Conservation (phyloP, 2,329 filamentous ascomycete genomes). For the Colletotrichum horii region DNA sequence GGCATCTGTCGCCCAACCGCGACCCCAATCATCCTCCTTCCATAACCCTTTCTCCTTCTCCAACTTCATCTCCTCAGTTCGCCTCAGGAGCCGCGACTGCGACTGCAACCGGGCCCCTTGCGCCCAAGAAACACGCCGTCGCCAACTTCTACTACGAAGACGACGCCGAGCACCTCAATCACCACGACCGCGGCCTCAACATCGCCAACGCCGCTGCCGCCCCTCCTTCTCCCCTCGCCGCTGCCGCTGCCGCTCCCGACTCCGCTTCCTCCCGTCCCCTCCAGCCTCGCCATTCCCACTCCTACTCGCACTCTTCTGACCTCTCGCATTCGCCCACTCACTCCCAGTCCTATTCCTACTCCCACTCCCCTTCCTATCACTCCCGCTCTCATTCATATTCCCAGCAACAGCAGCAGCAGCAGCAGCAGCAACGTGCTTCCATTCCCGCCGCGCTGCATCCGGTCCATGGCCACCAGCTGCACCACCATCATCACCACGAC, state of each 20-base stretch:
- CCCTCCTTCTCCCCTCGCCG: not conserved
- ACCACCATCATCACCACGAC: conserved; percentile 9
- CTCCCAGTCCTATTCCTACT: not conserved
- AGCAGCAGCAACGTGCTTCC: conserved; percentile 11
- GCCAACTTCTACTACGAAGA: conserved; percentile 19
- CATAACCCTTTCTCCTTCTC: not conserved
- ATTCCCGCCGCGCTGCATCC: conserved; percentile 20
- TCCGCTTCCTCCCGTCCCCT: conserved; percentile 16
- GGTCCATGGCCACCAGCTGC: conserved; percentile 17
- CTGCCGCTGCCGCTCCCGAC: not conserved
- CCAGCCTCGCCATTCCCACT: conserved; percentile 9
- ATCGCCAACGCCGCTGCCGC: not conserved
- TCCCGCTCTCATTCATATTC: conserved; percentile 1
- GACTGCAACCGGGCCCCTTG: not conserved
- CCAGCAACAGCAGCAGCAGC: not conserved
- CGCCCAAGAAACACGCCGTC: conserved; percentile 16
- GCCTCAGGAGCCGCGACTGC: not conserved
- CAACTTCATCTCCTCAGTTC: conserved; percentile 2
- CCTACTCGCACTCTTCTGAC: not conserved
- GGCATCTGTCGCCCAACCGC: not conserved
- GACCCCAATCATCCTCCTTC: not conserved
- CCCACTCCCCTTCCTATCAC: not conserved
- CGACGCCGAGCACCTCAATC: not conserved
- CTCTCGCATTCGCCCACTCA: not conserved
- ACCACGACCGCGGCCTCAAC: not conserved